phyloP scores from a whole-genome alignment of 2,329 filamentous ascomycete species.

The Xylaria hypoxylon region DNA sequence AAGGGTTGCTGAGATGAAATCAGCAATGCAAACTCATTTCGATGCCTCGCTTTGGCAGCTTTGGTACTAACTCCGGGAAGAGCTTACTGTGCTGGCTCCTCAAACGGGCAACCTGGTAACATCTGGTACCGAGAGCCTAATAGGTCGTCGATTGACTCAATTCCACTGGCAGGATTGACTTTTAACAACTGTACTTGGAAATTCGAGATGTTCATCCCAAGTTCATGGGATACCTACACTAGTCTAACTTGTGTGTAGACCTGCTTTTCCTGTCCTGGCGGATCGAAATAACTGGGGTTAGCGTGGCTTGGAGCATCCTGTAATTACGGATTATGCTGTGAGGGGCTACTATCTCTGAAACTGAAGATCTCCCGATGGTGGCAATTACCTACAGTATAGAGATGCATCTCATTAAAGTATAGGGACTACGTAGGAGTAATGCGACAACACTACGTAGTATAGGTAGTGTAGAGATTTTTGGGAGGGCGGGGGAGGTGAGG shows the following conservation, averaged over 20 bases:
- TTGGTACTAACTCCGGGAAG: background rate
- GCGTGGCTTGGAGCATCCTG: slow-evolving; percentile 27
- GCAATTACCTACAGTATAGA: no score
- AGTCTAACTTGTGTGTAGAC: slow-evolving; percentile 19
- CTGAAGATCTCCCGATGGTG: slow-evolving; percentile 4
- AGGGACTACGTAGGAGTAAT: no score
- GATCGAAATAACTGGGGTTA: slow-evolving; percentile 33
- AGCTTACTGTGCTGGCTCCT: background rate
- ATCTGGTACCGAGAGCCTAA: background rate
- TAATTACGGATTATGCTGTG: slow-evolving; percentile 23
- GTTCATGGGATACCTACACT: background rate
- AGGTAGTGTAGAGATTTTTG: no score
- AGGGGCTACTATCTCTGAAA: slow-evolving; percentile 17
- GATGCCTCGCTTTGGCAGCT: background rate
- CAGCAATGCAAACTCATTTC: background rate
- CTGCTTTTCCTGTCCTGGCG: slow-evolving; percentile 32
- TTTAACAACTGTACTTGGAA: slow-evolving; percentile 18
- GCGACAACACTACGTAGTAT: background rate
- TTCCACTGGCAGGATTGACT: background rate
- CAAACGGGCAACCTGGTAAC: background rate
- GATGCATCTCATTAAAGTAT: background rate
- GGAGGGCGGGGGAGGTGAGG: no score
- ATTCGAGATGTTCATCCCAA: slow-evolving; percentile 21
- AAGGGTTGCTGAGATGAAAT: slow-evolving; percentile 6
- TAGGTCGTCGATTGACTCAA: background rate